phyloP scores from a whole-genome alignment of 176 grass and related monocot genomes.

The Oryza rufipogon region DNA sequence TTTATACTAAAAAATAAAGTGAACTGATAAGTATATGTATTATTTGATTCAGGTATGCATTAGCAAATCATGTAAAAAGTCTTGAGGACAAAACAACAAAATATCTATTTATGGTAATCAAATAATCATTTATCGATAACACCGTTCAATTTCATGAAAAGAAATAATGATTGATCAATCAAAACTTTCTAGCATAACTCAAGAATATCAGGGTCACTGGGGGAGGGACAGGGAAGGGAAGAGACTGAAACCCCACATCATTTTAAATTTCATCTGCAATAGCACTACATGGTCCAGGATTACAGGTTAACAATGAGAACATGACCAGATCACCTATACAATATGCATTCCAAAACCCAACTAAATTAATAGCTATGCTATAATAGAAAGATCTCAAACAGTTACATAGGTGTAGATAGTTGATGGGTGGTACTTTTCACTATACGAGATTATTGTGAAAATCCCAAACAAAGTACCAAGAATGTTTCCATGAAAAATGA shows the following conservation, averaged over 20 bases:
- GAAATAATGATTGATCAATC: not conserved
- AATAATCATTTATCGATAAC: not conserved
- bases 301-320: not conserved
- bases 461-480: not conserved
- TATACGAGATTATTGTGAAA: not conserved
- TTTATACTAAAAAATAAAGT: conserved; percentile 1
- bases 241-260: not conserved
- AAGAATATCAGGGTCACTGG: not conserved
- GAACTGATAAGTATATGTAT: not conserved
- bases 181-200: not conserved
- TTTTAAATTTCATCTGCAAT: not conserved
- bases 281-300: not conserved
- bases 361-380: conserved; percentile 1
- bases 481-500: not conserved
- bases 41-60: not conserved
- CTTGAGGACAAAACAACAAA: not conserved
- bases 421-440: not conserved
- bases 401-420: not conserved
- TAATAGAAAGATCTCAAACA: not conserved
- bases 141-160: conserved; percentile 14
- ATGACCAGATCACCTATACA: not conserved
- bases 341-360: not conserved
- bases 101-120: not conserved
- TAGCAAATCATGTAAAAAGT: not conserved
- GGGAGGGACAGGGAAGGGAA: not conserved